Conservation (phyloP, 163 green algal species). For the Scenedesmus sp. region DNA sequence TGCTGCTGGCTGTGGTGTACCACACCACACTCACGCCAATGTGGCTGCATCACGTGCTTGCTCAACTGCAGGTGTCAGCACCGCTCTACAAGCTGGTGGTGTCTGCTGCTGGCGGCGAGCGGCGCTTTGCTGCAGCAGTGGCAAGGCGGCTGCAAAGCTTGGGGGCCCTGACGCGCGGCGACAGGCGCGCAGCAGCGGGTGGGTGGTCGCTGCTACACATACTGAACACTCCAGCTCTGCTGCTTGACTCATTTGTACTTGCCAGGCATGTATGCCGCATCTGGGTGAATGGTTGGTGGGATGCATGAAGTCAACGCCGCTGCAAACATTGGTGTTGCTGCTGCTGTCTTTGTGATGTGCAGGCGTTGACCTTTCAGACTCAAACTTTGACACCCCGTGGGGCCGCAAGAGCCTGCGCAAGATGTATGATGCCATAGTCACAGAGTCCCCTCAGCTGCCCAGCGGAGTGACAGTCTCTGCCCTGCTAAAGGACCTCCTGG, state of each 20-base stretch:
- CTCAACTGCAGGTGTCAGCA: constrained; percentile 60
- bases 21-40: too few species aligned
- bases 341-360: not conserved
- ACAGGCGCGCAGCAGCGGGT: constrained; percentile 79
- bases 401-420: constrained; percentile 71
- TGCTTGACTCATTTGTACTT: not conserved
- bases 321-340: not conserved
- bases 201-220: not conserved
- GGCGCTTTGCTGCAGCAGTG: constrained; percentile 91
- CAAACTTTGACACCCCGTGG: constrained; percentile 87
- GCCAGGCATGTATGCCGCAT: not conserved
- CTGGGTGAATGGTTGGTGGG: not conserved
- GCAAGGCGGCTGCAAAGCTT: constrained; percentile 89
- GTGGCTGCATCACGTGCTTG: not conserved
- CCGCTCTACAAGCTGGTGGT: constrained; percentile 86
- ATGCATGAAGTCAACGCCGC: not conserved
- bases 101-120: constrained; percentile 88
- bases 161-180: constrained; percentile 91
- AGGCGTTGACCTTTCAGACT: constrained; percentile 80
- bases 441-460: constrained; percentile 40
- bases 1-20: not conserved
- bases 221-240: not conserved
- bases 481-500: constrained; percentile 57
- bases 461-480: constrained; percentile 36
- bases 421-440: constrained; percentile 85